Evolutionary conservation across 2,329 filamentous ascomycete species (phyloP).

Genomic region (Sclerotinia subarctica): DNA sequence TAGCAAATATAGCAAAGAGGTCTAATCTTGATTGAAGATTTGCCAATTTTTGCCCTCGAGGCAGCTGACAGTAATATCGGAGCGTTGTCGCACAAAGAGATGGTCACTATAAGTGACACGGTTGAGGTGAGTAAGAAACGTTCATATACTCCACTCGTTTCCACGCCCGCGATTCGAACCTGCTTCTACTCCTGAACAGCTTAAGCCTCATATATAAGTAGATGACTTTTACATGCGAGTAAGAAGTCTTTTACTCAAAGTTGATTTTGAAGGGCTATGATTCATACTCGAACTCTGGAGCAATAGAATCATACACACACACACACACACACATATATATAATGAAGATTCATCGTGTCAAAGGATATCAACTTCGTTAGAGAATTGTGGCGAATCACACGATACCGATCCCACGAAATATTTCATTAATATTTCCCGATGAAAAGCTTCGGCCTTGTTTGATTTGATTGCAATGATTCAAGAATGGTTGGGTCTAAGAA

Average conservation of each 20-base stretch:
- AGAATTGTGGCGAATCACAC: background rate
- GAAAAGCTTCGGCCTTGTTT: background rate
- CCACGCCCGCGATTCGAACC: background rate
- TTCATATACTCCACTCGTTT: background rate
- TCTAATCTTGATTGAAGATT: background rate
- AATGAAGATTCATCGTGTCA: background rate
- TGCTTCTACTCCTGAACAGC: background rate
- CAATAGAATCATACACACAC: background rate
- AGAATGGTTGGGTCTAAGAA: background rate
- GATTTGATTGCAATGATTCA: background rate
- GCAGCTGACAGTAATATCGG: constrained; percentile 5
- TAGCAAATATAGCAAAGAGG: background rate
- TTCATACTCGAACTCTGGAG: background rate
- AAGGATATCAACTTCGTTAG: background rate
- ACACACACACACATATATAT: background rate
- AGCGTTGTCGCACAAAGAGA: background rate
- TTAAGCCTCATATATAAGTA: background rate
- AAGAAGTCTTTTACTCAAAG: constrained; percentile 9
- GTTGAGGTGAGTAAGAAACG: constrained; percentile 1
- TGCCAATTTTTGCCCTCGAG: background rate
- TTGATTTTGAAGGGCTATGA: background rate
- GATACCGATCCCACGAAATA: background rate
- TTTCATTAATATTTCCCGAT: too few relatives aligned
- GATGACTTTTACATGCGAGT: background rate
- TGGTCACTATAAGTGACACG: background rate